A percentile compares a stretch with the other conserved stretches of the same genome.
Evolutionary conservation across 192 early-diverging fungal genomes (phyloP).

Genomic region (Coemansia sp.): DNA sequence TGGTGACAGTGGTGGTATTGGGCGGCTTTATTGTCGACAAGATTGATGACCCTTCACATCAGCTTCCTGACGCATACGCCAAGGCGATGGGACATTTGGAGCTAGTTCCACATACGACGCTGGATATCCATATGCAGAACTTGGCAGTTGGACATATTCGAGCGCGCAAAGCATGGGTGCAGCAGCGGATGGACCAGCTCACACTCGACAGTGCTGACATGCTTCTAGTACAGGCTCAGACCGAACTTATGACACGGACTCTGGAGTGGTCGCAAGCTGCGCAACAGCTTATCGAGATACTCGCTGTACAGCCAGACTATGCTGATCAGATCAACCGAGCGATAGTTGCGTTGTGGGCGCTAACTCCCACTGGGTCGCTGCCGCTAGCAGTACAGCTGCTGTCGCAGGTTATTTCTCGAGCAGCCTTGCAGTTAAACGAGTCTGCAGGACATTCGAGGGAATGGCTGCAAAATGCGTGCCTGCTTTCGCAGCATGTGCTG

Average conservation of each 20-base stretch:
- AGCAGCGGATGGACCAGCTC: slow-evolving; percentile 12
- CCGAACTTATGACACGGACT: slow-evolving; percentile 19
- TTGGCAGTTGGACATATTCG: slow-evolving; percentile 26
- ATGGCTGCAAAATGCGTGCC: slow-evolving; percentile 18
- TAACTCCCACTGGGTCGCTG: slow-evolving; percentile 36
- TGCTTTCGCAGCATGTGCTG: slow-evolving; percentile 21
- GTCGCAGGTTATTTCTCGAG: slow-evolving; percentile 14
- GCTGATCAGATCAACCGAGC: slow-evolving; percentile 17
- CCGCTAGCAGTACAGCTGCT: slow-evolving; percentile 23
- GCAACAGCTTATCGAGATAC: slow-evolving; percentile 2
- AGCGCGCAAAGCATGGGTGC: slow-evolving; percentile 30
- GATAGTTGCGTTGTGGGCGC: slow-evolving; percentile 29
- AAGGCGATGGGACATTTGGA: slow-evolving; percentile 24
- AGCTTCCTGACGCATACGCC: slow-evolving; percentile 11
- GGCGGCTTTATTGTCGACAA: slow-evolving; percentile 23
- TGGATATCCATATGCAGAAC: slow-evolving; percentile 30
- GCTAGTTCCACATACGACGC: slow-evolving; percentile 39
- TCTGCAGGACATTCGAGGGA: slow-evolving; percentile 1
- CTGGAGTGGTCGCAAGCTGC: slow-evolving; percentile 30
- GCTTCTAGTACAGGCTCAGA: slow-evolving; percentile 11
- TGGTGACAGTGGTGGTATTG: slow-evolving; percentile 16
- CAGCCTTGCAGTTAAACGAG: slow-evolving; percentile 4
- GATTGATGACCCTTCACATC: neutral
- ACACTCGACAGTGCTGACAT: neutral
- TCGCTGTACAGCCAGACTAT: slow-evolving; percentile 6